Base-by-base conservation (phyloP, 2,329 filamentous ascomycete genomes). In the Cordyceps cateniannulata region DNA sequence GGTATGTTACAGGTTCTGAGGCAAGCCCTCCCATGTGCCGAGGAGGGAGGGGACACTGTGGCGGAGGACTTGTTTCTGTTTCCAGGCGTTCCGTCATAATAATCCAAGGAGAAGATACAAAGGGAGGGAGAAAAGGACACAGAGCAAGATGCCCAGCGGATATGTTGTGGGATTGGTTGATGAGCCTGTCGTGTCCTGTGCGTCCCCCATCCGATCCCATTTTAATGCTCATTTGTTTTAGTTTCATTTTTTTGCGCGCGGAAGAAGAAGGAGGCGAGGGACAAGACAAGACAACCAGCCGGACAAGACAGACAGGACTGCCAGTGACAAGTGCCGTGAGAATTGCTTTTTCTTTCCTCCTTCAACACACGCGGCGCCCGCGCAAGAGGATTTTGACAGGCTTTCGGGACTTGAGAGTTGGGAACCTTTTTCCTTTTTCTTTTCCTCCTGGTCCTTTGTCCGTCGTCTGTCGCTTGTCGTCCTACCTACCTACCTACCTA, bases 321-420 rank as follows among this genome's bases (percentile, higher is more conserved):
- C 32, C 32, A 35, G 32, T 35, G 32, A 12, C 32, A 35, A 48
- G 45, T 42, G 24, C 27, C 54, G 29, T 25, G 27, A 58, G 45
- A 49, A 58, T 58, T 58, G 45, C 24, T 58, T 22, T 27, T 48
- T 56, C 44, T 38, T 40, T 24, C 29, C 44, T 58, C 54, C n/a
- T 57, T 49, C 54, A 58, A 25, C 44, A 58, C 50, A 16, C 52
- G 18, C 40, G 38, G 38, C 38, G 18, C 38, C 38, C 38, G 38
- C 38, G 38, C 38, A 42, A 42, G 32, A 35, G 32, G 32, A 35
- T 10, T 16, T 42, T 8, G 38, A 42, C 4, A 16, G 16, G 16
- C 32, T 12, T 9, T 35, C n/a, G 32, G 32, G 35, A 52, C 49
- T 20, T 38, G 29, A 6, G 10, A 35, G 32, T 6, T 52, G 32